Conservation (phyloP, 208 protist species). For the Wallacemonas collosoma region DNA sequence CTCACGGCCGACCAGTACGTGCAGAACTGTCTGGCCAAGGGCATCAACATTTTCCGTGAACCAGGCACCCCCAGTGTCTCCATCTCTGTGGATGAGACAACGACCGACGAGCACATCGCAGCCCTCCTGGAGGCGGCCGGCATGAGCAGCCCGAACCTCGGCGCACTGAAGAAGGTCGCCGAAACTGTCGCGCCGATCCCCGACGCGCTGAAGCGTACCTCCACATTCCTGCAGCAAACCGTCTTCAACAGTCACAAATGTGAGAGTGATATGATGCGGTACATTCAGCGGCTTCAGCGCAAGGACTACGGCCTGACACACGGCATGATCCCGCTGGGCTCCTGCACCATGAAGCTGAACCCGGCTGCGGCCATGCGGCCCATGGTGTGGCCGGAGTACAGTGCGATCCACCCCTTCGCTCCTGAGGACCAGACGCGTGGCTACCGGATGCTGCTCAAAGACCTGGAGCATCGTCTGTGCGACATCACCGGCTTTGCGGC, state of each 20-base stretch:
- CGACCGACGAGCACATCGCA: slow-evolving; percentile 76
- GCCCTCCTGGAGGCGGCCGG: slow-evolving; percentile 77
- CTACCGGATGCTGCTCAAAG: slow-evolving; percentile 76
- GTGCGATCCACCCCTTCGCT: slow-evolving; percentile 95
- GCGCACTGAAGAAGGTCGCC: slow-evolving; percentile 44
- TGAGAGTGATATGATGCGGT: slow-evolving; percentile 97
- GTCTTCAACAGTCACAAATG: slow-evolving; percentile 97
- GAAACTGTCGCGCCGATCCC: slow-evolving; percentile 48
- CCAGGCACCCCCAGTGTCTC: slow-evolving; percentile 53
- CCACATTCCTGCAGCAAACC: slow-evolving; percentile 88
- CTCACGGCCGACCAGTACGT: slow-evolving; percentile 58
- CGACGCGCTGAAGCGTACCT: slow-evolving; percentile 58
- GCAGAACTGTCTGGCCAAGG: slow-evolving; percentile 62
- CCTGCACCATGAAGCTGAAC: slow-evolving; percentile 99
- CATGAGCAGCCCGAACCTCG: slow-evolving; percentile 53
- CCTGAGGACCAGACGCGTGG: slow-evolving; percentile 91
- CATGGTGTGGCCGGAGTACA: slow-evolving; percentile 95
- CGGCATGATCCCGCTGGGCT: slow-evolving; percentile 98
- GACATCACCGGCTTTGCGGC: slow-evolving; percentile 96
- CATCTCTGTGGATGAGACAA: slow-evolving; percentile 95
- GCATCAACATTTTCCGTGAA: slow-evolving; percentile 93
- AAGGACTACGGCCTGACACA: slow-evolving; percentile 95
- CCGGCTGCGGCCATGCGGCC: slow-evolving; percentile 95
- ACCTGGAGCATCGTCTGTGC: slow-evolving; percentile 86
- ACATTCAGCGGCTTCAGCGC: slow-evolving; percentile 94